Conservation (phyloP, 2,329 filamentous ascomycete genomes). For the Myriosclerotinia curreyana region DNA sequence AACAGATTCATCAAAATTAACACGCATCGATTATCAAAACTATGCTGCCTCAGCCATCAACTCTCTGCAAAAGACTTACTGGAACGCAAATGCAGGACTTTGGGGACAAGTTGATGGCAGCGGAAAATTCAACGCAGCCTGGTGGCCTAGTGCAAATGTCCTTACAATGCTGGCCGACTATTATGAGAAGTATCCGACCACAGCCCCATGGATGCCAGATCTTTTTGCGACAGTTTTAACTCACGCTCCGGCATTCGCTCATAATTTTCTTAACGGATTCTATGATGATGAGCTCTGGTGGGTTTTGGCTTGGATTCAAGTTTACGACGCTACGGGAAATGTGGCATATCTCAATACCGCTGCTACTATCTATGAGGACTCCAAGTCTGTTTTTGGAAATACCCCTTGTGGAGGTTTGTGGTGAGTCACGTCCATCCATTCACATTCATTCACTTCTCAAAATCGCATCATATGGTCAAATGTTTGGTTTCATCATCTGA, state of each 20-base stretch:
- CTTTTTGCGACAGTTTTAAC: constrained; percentile 30
- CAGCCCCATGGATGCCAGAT: constrained; percentile 1
- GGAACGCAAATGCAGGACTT: constrained; percentile 56
- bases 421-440: constrained; percentile 27
- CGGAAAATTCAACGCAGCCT: constrained; percentile 62
- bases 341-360: constrained; percentile 53
- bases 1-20: background rate
- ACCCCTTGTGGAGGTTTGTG: constrained; percentile 55
- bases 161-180: constrained; percentile 61
- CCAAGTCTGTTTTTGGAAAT: constrained; percentile 49
- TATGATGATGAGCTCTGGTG: constrained; percentile 65
- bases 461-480: constrained; percentile 14
- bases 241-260: constrained; percentile 24
- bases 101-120: constrained; percentile 50
- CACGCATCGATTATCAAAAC: constrained; percentile 10
- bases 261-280: constrained; percentile 47
- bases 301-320: constrained; percentile 56
- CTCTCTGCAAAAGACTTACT: constrained; percentile 37
- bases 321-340: constrained; percentile 54
- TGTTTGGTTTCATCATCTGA: background rate
- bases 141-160: constrained; percentile 72
- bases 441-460: background rate
- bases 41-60: constrained; percentile 20
- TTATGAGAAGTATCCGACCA: constrained; percentile 32
- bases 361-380: constrained; percentile 54